phyloP scores from a whole-genome alignment of 805 yeast species.

The Kuraishia floccosa region DNA sequence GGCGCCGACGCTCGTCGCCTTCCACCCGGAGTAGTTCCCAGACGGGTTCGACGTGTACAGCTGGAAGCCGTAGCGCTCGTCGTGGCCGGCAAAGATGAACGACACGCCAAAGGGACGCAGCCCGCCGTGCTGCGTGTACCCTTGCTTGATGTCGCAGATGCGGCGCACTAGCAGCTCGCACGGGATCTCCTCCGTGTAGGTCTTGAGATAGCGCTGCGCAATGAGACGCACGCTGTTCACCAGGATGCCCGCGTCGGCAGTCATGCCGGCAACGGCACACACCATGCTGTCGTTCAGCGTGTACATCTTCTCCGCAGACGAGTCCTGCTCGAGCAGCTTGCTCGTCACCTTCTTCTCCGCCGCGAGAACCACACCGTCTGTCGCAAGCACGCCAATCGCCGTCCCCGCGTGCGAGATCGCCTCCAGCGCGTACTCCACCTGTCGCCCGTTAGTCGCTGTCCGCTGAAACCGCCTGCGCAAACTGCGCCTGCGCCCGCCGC shows the following conservation, averaged over 20 bases:
- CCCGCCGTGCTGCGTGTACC: slow-evolving; percentile 98
- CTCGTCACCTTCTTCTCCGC: slow-evolving; percentile 95
- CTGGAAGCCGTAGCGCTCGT: slow-evolving; percentile 82
- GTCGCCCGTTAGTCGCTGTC: slow-evolving; percentile 2
- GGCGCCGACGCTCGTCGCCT: slow-evolving; percentile 94
- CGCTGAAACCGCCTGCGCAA: background rate
- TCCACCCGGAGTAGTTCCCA: slow-evolving; percentile 98
- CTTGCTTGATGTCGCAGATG: slow-evolving; percentile 90
- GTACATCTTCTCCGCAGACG: slow-evolving; percentile 87
- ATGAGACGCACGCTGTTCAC: slow-evolving; percentile 76
- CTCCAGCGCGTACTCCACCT: slow-evolving; percentile 92
- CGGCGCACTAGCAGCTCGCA: slow-evolving; percentile 81
- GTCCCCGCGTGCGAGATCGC: slow-evolving; percentile 80
- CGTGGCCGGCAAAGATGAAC: slow-evolving; percentile 92
- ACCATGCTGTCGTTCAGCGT: slow-evolving; percentile 71
- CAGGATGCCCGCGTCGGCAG: slow-evolving; percentile 90
- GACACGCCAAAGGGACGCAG: slow-evolving; percentile 97
- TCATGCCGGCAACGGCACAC: slow-evolving; percentile 97
- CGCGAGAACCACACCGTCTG: slow-evolving; percentile 87
- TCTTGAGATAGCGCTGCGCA: slow-evolving; percentile 78
- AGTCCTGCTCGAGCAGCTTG: slow-evolving; percentile 87
- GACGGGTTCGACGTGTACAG: slow-evolving; percentile 93
- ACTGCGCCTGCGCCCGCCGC: background rate
- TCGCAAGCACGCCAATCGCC: slow-evolving; percentile 65
- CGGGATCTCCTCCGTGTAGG: slow-evolving; percentile 90